These are phyloP conservation scores for Claviceps citrina DNA, from an alignment of 2,329 filamentous ascomycete species.

Conservation along the genomic window DNA sequence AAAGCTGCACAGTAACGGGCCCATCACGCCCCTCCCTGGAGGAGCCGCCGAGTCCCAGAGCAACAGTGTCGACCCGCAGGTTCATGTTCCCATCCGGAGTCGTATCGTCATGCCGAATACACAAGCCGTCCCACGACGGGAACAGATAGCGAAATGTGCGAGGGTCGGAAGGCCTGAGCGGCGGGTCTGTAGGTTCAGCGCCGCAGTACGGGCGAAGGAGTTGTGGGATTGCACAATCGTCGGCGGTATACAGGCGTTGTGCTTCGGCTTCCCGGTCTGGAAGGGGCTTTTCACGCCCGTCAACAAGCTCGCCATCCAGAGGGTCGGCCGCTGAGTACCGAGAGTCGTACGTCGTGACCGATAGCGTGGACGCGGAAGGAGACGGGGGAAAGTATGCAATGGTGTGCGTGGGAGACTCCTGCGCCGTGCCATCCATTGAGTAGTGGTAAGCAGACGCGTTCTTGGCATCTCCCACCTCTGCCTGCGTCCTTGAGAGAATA, in stretches of 20 bases:
- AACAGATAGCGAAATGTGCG: conserved; percentile 74
- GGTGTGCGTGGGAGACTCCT: neutral
- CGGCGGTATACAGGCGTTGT: neutral
- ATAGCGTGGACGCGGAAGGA: conserved; percentile 26
- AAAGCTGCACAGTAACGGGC: conserved; percentile 52
- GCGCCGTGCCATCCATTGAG: no score
- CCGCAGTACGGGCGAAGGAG: conserved; percentile 2
- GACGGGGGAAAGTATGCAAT: conserved; percentile 7
- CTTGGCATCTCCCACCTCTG: no score
- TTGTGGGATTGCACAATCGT: conserved; percentile 2
- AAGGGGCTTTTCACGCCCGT: conserved; percentile 9
- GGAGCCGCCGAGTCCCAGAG: conserved; percentile 19
- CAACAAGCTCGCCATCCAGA: conserved; percentile 16
- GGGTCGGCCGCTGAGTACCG: conserved; percentile 33
- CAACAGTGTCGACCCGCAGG: conserved; percentile 68
- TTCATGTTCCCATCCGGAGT: conserved; percentile 95
- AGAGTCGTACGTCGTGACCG: conserved; percentile 68
- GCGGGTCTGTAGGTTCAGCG: neutral
- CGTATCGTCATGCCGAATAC: conserved; percentile 79
- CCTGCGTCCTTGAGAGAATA: conserved; percentile 1
- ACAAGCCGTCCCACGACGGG: conserved; percentile 65
- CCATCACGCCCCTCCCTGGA: neutral
- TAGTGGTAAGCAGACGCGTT: neutral
- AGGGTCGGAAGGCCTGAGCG: conserved; percentile 48
- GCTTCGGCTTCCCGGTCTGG: neutral